Evolutionary conservation across 1,139 yeast genomes (phyloP).

Genomic region (Sugiyamaella castrensis): DNA sequence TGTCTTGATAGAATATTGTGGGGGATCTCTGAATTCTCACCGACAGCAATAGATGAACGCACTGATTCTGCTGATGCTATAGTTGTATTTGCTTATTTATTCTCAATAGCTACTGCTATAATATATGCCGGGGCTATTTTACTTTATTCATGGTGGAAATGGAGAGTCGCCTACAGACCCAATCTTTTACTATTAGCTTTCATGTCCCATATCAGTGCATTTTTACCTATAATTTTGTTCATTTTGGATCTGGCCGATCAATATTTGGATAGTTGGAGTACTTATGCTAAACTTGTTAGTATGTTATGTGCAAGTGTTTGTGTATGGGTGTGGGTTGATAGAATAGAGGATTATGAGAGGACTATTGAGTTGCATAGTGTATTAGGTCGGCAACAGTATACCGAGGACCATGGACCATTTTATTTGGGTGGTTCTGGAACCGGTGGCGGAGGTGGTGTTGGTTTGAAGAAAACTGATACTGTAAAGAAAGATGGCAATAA

Average conservation of each 20-base stretch:
- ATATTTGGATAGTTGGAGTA: slow-evolving; percentile 70
- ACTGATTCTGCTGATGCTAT: slow-evolving; percentile 35
- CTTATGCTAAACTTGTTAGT: slow-evolving; percentile 64
- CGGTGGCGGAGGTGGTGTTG: slow-evolving; percentile 2
- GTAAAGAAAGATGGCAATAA: neutral
- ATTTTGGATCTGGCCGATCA: slow-evolving; percentile 72
- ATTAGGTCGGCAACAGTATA: slow-evolving; percentile 72
- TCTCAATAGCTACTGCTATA: slow-evolving; percentile 68
- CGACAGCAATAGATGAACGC: slow-evolving; percentile 40
- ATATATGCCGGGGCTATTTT: slow-evolving; percentile 65
- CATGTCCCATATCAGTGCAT: slow-evolving; percentile 56
- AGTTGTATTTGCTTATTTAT: slow-evolving; percentile 65
- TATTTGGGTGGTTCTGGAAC: slow-evolving; percentile 3
- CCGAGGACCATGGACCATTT: slow-evolving; percentile 48
- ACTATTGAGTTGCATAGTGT: slow-evolving; percentile 68
- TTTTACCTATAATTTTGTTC: slow-evolving; percentile 70
- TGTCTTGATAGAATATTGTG: slow-evolving; percentile 60
- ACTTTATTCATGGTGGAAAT: slow-evolving; percentile 53
- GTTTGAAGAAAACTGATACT: neutral
- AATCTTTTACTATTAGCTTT: slow-evolving; percentile 42
- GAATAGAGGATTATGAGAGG: slow-evolving; percentile 57
- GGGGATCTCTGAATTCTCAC: slow-evolving; percentile 58
- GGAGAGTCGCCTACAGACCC: slow-evolving; percentile 52
- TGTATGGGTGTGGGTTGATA: slow-evolving; percentile 88
- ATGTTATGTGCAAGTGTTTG: slow-evolving; percentile 46